Evolutionary conservation across 495 filamentous ascomycete species (phyloP).

Genomic region (Pseudevernia furfuracea): DNA sequence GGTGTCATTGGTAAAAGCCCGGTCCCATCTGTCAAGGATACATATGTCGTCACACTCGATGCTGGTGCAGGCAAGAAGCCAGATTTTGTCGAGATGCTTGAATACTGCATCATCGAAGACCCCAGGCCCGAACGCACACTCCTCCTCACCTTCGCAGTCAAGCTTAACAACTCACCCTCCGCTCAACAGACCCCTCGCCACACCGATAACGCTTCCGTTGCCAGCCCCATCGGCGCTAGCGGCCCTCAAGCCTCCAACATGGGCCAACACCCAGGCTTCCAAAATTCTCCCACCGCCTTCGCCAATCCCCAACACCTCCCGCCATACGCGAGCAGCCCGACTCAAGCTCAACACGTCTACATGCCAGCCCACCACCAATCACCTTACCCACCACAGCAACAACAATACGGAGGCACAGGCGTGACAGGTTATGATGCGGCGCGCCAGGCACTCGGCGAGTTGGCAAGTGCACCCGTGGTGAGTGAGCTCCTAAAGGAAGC

Average conservation of each 20-base stretch:
- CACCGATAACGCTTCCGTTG: constrained; percentile 31
- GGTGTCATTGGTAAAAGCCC: constrained; percentile 71
- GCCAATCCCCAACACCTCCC: constrained; percentile 14
- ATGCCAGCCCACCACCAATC: constrained; percentile 23
- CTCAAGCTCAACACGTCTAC: constrained; percentile 21
- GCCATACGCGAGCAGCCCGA: constrained; percentile 18
- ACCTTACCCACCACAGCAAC: constrained; percentile 27
- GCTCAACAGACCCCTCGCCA: constrained; percentile 41
- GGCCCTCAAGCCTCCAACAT: constrained; percentile 28
- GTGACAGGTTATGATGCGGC: constrained; percentile 43
- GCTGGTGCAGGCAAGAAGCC: constrained; percentile 50
- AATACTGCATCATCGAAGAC: constrained; percentile 62
- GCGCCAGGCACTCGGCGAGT: constrained; percentile 49
- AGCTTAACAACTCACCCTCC: constrained; percentile 44
- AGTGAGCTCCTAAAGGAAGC: constrained; percentile 60
- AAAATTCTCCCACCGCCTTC: constrained; percentile 18
- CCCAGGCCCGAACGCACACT: constrained; percentile 61
- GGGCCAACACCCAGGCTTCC: constrained; percentile 20
- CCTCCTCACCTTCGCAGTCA: constrained; percentile 68
- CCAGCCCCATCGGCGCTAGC: constrained; percentile 42
- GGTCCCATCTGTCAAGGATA: constrained; percentile 61
- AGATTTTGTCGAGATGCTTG: constrained; percentile 70
- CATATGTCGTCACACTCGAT: constrained; percentile 68
- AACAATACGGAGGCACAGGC: constrained; percentile 28
- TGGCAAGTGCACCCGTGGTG: constrained; percentile 55